Conservation (phyloP, 2,329 filamentous ascomycete species). For the Xylariales sp. region DNA sequence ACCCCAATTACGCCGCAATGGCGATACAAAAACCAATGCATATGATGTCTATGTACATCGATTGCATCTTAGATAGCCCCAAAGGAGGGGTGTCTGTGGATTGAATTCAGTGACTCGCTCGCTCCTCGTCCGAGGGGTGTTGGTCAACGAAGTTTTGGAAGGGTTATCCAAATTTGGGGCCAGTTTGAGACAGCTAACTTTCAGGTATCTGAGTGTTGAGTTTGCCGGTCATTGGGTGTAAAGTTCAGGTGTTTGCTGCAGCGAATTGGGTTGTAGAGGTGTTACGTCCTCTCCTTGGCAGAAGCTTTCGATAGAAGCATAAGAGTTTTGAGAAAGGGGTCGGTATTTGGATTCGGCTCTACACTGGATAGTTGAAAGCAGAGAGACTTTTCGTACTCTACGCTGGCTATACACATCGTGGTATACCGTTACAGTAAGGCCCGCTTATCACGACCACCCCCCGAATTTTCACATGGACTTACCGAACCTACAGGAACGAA, state of each 20-base stretch:
- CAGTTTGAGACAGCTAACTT: no score
- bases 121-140: slow-evolving; percentile 21
- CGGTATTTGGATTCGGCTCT: no score
- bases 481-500: no score
- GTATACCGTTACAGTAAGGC: no score
- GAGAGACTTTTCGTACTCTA: no score
- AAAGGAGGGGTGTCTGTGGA: slow-evolving; percentile 44
- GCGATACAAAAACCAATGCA: slow-evolving; percentile 11
- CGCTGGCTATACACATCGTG: no score
- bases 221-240: neutral
- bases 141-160: slow-evolving; percentile 13
- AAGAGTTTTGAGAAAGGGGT: neutral
- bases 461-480: no score
- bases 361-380: no score
- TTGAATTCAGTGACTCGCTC: slow-evolving; percentile 27
- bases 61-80: slow-evolving; percentile 37
- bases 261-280: neutral
- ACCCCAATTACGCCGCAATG: slow-evolving; percentile 12
- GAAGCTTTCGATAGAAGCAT: neutral
- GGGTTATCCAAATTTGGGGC: slow-evolving; percentile 10
- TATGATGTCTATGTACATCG: slow-evolving; percentile 18
- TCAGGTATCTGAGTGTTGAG: no score
- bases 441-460: no score
- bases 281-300: neutral
- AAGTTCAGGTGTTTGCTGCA: no score